phyloP scores from a whole-genome alignment of 1,139 yeast genomes.

The Candida sanyaensis region DNA sequence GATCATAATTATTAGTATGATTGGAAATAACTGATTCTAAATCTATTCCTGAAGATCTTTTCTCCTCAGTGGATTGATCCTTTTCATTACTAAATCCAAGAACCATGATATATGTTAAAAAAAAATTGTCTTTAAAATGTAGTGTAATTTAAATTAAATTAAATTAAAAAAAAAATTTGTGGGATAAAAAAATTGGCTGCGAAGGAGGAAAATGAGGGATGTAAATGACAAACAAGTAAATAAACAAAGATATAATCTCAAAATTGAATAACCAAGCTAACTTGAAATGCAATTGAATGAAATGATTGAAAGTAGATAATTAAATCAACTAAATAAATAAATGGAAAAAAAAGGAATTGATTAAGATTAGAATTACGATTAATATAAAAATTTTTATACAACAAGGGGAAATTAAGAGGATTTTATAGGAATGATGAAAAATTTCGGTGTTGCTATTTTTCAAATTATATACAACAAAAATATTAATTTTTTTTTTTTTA shows the following conservation, averaged over 20 bases:
- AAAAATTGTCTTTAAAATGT: too few species aligned
- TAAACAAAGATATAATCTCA: too few species aligned
- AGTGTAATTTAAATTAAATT: not conserved
- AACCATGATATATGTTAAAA: conserved; percentile 1
- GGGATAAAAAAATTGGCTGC: not conserved
- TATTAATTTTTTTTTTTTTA: too few species aligned
- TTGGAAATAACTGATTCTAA: conserved; percentile 14
- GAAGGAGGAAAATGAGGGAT: not conserved
- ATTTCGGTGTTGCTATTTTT: not conserved
- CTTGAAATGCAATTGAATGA: not conserved
- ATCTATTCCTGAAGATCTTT: conserved; percentile 8
- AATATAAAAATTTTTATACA: not conserved
- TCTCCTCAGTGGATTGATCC: not conserved
- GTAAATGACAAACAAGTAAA: not conserved
- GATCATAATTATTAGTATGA: conserved; percentile 53
- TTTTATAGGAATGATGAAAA: not conserved
- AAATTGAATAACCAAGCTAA: not conserved
- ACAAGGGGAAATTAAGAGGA: not conserved
- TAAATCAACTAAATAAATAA: too few species aligned
- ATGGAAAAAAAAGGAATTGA: too few species aligned
- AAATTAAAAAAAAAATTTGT: not conserved
- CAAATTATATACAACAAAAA: too few species aligned
- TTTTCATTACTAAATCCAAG: conserved; percentile 18
- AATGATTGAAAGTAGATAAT: too few species aligned
- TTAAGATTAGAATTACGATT: too few species aligned